A percentile compares a stretch with the other conserved stretches of the same genome.
Evolutionary conservation across 2,329 filamentous ascomycete genomes (phyloP).

Genomic region (Pseudocercospora macadamiae): DNA sequence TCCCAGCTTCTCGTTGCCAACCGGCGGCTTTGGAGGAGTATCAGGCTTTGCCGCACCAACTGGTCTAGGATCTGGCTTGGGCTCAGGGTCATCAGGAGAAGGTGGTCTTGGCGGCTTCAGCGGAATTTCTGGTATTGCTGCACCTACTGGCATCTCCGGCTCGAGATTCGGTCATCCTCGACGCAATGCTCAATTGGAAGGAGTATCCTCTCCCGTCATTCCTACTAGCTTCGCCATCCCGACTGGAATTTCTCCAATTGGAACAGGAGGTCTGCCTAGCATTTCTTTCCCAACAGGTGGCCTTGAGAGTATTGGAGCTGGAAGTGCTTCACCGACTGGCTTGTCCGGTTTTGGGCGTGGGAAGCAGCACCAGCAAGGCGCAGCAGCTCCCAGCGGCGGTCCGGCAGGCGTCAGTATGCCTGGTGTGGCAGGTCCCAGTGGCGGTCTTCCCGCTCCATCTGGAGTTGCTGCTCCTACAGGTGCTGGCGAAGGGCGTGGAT

Average conservation of each 20-base stretch:
- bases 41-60: conserved; percentile 14
- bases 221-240: background rate
- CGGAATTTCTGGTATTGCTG: conserved; percentile 11
- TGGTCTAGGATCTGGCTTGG: conserved; percentile 2
- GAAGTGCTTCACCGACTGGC: conserved; percentile 1
- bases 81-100: background rate
- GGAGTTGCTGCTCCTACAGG: conserved; percentile 1
- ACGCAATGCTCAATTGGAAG: no score
- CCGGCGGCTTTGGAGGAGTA: background rate
- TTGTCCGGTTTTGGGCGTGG: background rate
- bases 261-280: conserved; percentile 1
- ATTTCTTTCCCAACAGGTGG: conserved; percentile 10
- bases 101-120: conserved; percentile 3
- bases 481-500: background rate
- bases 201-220: no score
- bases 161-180: no score
- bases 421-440: background rate
- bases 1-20: conserved; percentile 3
- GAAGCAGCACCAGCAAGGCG: background rate
- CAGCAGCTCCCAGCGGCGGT: conserved; percentile 1
- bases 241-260: no score
- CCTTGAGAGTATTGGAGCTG: conserved; percentile 13
- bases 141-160: background rate
- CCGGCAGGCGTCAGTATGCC: background rate
- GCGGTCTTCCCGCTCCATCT: conserved; percentile 2